Percentiles rank a stretch among this genome's conserved stretches.
These are phyloP conservation scores for Fusarium robinianum DNA, from an alignment of 2,329 filamentous ascomycete species.

Conservation along the genomic window DNA sequence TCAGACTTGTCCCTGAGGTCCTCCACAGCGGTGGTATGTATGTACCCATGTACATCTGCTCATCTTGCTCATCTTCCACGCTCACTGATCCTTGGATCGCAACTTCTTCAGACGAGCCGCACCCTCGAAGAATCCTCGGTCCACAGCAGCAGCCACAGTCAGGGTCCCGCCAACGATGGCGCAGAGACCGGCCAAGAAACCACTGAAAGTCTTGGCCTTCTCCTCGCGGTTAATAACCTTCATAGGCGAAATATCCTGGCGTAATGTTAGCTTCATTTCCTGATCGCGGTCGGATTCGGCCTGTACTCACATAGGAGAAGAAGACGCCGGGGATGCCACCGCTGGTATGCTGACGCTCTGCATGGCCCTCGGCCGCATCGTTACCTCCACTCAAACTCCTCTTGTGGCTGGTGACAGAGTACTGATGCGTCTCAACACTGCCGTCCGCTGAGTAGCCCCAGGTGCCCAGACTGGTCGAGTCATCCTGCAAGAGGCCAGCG, in stretches of 20 bases:
- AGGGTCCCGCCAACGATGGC: slow-evolving; percentile 93
- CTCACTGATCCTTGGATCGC: slow-evolving; percentile 64
- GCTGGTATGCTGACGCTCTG: slow-evolving; percentile 85
- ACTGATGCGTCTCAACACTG: slow-evolving; percentile 96
- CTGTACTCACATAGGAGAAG: slow-evolving; percentile 84
- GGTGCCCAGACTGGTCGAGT: slow-evolving; percentile 68
- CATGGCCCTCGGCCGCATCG: slow-evolving; percentile 85
- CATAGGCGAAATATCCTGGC: slow-evolving; percentile 96
- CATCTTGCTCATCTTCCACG: background rate
- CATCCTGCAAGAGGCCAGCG: slow-evolving; percentile 48
- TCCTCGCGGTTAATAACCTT: slow-evolving; percentile 98
- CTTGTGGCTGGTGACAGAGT: slow-evolving; percentile 96
- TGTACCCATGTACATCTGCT: background rate
- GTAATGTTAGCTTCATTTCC: slow-evolving; percentile 22
- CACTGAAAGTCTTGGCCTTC: slow-evolving; percentile 83
- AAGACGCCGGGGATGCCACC: slow-evolving; percentile 97
- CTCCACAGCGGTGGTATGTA: background rate
- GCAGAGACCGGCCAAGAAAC: slow-evolving; percentile 92
- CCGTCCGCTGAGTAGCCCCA: slow-evolving; percentile 62
- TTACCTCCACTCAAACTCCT: slow-evolving; percentile 82
- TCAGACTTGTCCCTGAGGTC: slow-evolving; percentile 12
- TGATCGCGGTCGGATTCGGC: background rate
- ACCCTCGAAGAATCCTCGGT: slow-evolving; percentile 90
- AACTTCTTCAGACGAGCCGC: slow-evolving; percentile 84
- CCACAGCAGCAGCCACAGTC: slow-evolving; percentile 92